phyloP scores from a whole-genome alignment of 140 eudicot species.

The Stevia rebaudiana region DNA sequence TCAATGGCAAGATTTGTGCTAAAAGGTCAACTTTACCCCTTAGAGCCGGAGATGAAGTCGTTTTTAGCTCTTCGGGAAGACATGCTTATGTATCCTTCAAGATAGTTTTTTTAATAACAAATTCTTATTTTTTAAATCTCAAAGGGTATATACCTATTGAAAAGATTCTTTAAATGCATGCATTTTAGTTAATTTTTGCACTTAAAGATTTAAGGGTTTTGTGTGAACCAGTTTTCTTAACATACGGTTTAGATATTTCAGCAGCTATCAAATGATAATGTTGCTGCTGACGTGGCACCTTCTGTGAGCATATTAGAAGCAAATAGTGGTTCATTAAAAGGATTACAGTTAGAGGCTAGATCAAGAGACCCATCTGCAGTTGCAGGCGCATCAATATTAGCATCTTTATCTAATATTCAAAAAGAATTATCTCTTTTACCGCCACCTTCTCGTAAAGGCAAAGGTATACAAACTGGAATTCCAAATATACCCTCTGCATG shows the following conservation, averaged over 20 bases:
- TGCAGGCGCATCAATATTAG: slow-evolving; percentile 86
- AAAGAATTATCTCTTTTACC: slow-evolving; percentile 64
- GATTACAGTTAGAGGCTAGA: slow-evolving; percentile 57
- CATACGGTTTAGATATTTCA: slow-evolving; percentile 53
- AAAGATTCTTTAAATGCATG: background rate
- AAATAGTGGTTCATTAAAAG: slow-evolving; percentile 53
- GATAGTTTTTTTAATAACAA: background rate
- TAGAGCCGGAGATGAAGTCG: slow-evolving; percentile 78
- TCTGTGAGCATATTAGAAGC: slow-evolving; percentile 66
- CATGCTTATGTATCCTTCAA: slow-evolving; percentile 86
- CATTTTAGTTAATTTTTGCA: background rate
- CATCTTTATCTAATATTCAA: slow-evolving; percentile 55
- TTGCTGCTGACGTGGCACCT: slow-evolving; percentile 46
- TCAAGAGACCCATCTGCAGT: slow-evolving; percentile 77
- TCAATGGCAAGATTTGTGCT: slow-evolving; percentile 56
- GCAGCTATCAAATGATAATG: slow-evolving; percentile 44
- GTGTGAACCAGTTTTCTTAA: slow-evolving; percentile 39
- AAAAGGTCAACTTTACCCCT: slow-evolving; percentile 60
- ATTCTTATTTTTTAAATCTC: background rate
- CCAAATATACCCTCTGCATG: slow-evolving; percentile 45
- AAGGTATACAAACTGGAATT: slow-evolving; percentile 50
- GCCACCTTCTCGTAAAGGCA: slow-evolving; percentile 53
- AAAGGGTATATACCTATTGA: background rate
- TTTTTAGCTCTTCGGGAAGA: slow-evolving; percentile 62
- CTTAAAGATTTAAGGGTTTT: background rate